phyloP scores from a whole-genome alignment of 345 rosid species.

The Populus alba region DNA sequence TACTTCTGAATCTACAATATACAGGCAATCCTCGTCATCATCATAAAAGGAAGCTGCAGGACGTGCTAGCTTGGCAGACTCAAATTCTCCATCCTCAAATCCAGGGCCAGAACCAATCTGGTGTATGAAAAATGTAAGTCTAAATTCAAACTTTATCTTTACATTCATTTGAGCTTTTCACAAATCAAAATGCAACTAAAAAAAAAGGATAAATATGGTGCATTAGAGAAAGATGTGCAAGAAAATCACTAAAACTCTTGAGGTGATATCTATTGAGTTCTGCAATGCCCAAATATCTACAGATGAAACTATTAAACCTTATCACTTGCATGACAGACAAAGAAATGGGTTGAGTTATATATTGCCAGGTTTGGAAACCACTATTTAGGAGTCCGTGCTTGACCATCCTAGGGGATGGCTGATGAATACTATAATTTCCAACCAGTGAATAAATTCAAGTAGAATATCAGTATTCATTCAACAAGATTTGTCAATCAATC shows the following conservation, averaged over 20 bases:
- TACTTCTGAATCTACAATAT: constrained; percentile 94
- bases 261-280: background rate
- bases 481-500: too few relatives aligned
- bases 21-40: constrained; percentile 68
- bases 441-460: too few relatives aligned
- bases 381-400: too few relatives aligned
- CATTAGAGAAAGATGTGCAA: background rate
- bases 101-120: constrained; percentile 98
- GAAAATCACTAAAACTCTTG: background rate
- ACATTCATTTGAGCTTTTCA: constrained; percentile 15
- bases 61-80: constrained; percentile 72
- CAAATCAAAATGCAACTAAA: background rate
- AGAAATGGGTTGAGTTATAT: too few relatives aligned
- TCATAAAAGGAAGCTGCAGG: constrained; percentile 77
- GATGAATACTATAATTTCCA: too few relatives aligned
- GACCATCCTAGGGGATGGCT: too few relatives aligned
- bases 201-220: background rate
- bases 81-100: constrained; percentile 95
- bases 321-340: background rate
- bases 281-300: background rate
- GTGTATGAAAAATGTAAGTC: constrained; percentile 37
- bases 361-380: too few relatives aligned
- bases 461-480: too few relatives aligned
- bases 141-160: constrained; percentile 24
- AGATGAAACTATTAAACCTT: background rate